Evolutionary conservation across 2,329 filamentous ascomycete species (phyloP), one percentile per base, ranked within the genome.

Genomic region (Ophiostoma sp.): DNA sequence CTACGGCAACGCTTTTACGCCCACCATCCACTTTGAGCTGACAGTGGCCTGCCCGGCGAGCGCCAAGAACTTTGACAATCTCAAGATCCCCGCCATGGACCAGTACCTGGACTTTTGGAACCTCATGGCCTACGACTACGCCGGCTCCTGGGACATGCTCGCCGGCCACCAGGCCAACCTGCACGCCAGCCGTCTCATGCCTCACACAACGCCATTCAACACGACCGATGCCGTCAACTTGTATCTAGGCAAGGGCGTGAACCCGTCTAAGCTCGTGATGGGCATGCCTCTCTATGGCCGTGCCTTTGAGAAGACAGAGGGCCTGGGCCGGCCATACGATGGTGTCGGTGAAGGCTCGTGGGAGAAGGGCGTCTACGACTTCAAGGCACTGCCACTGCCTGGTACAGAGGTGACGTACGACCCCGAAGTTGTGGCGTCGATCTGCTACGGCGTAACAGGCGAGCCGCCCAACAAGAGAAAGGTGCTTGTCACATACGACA

Each of bases 211-310:
- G 0, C 93, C 93, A 0, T 97, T 93, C 80, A 92, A 85, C 78
- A 91, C 90, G 2, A 80, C 85, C 4, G 81, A 83, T 0, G 93
- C 93, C 0, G 80, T 98, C 6, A 80, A 87, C 12, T 83, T 87
- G 73, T 98, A 97, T 79, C 80, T 85, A 16, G 75, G 79, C 1
- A 83, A 84, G 12, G 88, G 89, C 6, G 87, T 97, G 0, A 75
- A 83, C 0, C 76, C 87, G 0, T 75, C 82, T 70, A 97, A 97
- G 79, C 86, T 98, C 67, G 90, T 97, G 3, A 78, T 97, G 14
- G 93, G 94, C 2, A 94, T 97, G 90, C 93, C 94, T 2, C 81
- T 98, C 12, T 98, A 97, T 76, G 94, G 94, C 1, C 90, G 93
- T 47, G 87, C 91, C 0, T 98, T 97, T 76, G 83, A 87, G 73